Conservation (phyloP, 177 flowering plant genomes). For the Vitis hybrid region DNA sequence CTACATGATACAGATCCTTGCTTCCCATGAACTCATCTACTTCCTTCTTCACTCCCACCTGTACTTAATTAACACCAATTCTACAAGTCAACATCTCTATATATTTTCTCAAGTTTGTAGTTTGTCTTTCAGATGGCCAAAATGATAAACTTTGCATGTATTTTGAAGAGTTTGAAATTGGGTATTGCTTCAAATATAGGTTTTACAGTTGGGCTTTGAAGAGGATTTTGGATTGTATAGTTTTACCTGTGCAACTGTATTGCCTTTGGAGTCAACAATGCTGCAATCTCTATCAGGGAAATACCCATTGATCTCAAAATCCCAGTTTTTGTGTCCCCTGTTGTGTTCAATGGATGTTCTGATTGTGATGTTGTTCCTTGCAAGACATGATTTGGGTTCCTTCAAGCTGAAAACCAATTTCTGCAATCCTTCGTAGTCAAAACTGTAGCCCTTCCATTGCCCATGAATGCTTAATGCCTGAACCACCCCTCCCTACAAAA, state of each 20-base stretch:
- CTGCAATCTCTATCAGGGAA: constrained; percentile 61
- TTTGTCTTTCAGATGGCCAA: no score
- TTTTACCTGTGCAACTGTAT: constrained; percentile 61
- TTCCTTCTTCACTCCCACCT: constrained; percentile 55
- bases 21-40: constrained; percentile 29
- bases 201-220: no score
- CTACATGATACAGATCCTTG: constrained; percentile 73
- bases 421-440: constrained; percentile 50
- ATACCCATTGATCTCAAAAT: constrained; percentile 63
- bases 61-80: constrained; percentile 11
- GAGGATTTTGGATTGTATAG: not conserved
- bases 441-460: constrained; percentile 67
- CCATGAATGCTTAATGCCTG: constrained; percentile 59
- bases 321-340: constrained; percentile 32
- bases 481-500: constrained; percentile 50
- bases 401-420: constrained; percentile 61
- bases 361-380: constrained; percentile 27
- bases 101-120: not conserved
- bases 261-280: constrained; percentile 56
- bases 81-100: not conserved
- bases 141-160: no score
- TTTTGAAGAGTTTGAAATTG: no score
- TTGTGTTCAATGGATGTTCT: constrained; percentile 36
- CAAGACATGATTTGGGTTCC: constrained; percentile 48
- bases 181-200: no score